Evolutionary conservation across 2,329 filamentous ascomycete species (phyloP).

Genomic region (Sordariomycetes sp.): DNA sequence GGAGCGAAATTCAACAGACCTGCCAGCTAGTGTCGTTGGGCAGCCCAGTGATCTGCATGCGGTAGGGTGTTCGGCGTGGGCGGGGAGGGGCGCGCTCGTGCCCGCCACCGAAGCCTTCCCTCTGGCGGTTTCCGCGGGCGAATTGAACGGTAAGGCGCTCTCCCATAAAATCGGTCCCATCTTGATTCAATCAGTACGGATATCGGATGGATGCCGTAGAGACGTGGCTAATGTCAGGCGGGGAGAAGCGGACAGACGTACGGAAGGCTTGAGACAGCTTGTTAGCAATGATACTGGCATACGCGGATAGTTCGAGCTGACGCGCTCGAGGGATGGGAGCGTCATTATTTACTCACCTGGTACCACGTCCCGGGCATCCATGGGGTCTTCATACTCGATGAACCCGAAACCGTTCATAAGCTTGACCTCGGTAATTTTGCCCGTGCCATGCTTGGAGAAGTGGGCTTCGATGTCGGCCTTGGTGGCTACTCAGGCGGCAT

Average conservation of each 20-base stretch:
- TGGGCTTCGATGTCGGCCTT: slow-evolving; percentile 94
- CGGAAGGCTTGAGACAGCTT: slow-evolving; percentile 37
- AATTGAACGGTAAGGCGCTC: slow-evolving; percentile 97
- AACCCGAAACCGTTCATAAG: slow-evolving; percentile 99
- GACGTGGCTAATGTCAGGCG: background rate
- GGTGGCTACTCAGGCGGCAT: slow-evolving; percentile 51
- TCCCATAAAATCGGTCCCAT: slow-evolving; percentile 97
- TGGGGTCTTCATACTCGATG: slow-evolving; percentile 96
- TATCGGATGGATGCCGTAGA: background rate
- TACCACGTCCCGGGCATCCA: slow-evolving; percentile 97
- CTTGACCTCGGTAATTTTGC: slow-evolving; percentile 98
- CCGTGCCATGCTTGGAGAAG: slow-evolving; percentile 90
- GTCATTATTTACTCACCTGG: slow-evolving; percentile 54
- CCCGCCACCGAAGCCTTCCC: slow-evolving; percentile 29
- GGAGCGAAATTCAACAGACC: slow-evolving; percentile 68
- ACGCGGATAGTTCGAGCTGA: no score
- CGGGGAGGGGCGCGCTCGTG: slow-evolving; percentile 50
- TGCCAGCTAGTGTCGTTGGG: slow-evolving; percentile 99
- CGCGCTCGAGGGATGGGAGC: no score
- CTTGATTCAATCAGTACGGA: slow-evolving; percentile 30
- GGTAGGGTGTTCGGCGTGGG: slow-evolving; percentile 84
- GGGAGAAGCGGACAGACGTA: slow-evolving; percentile 24
- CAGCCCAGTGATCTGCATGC: slow-evolving; percentile 96
- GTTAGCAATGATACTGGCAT: background rate
- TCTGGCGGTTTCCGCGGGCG: slow-evolving; percentile 66